phyloP scores from a whole-genome alignment of 2,329 filamentous ascomycete genomes.

The Colletotrichum cuscutae region DNA sequence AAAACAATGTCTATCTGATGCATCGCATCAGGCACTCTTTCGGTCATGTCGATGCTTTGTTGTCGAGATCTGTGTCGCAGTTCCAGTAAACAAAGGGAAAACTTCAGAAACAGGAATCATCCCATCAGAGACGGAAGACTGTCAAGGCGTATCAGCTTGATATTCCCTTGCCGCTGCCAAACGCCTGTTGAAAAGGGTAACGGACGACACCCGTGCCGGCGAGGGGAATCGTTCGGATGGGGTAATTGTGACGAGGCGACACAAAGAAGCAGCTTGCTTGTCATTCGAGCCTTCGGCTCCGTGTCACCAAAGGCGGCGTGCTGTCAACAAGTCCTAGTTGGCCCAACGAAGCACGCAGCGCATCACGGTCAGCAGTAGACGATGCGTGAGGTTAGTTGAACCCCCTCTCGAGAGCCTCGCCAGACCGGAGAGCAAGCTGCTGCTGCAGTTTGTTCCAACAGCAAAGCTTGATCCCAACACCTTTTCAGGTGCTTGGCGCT shows the following conservation, averaged over 20 bases:
- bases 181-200: neutral
- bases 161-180: neutral
- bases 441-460: neutral
- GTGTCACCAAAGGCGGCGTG: conserved; percentile 11
- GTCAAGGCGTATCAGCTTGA: neutral
- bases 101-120: neutral
- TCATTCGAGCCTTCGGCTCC: conserved; percentile 1
- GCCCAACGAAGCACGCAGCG: neutral
- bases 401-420: neutral
- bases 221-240: conserved; percentile 6
- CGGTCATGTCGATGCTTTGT: conserved; percentile 21
- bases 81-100: neutral
- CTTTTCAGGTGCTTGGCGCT: neutral
- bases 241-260: conserved; percentile 14
- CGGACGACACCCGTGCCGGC: neutral
- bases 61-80: neutral
- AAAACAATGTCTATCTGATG: conserved; percentile 15
- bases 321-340: neutral
- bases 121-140: neutral
- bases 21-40: conserved; percentile 11
- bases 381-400: neutral
- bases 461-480: neutral
- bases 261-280: conserved; percentile 13
- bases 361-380: neutral
- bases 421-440: neutral